phyloP scores from a whole-genome alignment of 192 early-diverging fungal species.

The Coemansia sp. region DNA sequence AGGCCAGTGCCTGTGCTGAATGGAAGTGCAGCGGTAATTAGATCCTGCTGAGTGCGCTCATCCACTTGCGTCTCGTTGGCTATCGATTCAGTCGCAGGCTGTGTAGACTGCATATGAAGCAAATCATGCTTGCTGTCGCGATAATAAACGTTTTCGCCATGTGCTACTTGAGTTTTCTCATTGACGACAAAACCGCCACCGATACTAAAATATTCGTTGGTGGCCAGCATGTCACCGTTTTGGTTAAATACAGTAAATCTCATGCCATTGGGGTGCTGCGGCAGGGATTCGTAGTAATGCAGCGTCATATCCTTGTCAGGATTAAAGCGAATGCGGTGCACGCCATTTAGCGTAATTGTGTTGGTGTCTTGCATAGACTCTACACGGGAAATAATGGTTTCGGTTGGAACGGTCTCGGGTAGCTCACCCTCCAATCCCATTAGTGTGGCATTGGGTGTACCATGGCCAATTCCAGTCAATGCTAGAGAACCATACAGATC shows the following conservation, averaged over 20 bases:
- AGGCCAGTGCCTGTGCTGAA: conserved; percentile 79
- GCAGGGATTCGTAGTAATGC: conserved; percentile 81
- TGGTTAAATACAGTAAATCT: conserved; percentile 85
- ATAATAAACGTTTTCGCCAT: conserved; percentile 71
- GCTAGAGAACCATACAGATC: conserved; percentile 94
- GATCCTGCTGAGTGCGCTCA: conserved; percentile 64
- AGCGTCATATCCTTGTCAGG: conserved; percentile 85
- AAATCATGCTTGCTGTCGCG: conserved; percentile 31
- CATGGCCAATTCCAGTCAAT: conserved; percentile 91
- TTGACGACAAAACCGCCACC: conserved; percentile 96
- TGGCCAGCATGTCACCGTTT: conserved; percentile 81
- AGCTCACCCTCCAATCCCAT: conserved; percentile 91
- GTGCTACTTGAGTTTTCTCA: conserved; percentile 76
- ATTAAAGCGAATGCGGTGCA: conserved; percentile 77
- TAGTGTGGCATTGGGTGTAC: conserved; percentile 89
- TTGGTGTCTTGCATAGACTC: conserved; percentile 72
- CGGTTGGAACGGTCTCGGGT: conserved; percentile 80
- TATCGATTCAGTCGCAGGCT: background rate
- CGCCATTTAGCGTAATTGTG: conserved; percentile 71
- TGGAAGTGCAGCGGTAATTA: conserved; percentile 77
- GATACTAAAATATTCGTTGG: conserved; percentile 95
- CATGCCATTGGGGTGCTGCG: conserved; percentile 96
- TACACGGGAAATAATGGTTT: conserved; percentile 72
- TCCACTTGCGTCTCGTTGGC: conserved; percentile 48
- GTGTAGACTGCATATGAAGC: background rate